A percentile compares a stretch with the other conserved stretches of the same genome.
phyloP scores from a whole-genome alignment of 371 early-diverging fungal species.

The Thermomucor indicae-seudaticae region DNA sequence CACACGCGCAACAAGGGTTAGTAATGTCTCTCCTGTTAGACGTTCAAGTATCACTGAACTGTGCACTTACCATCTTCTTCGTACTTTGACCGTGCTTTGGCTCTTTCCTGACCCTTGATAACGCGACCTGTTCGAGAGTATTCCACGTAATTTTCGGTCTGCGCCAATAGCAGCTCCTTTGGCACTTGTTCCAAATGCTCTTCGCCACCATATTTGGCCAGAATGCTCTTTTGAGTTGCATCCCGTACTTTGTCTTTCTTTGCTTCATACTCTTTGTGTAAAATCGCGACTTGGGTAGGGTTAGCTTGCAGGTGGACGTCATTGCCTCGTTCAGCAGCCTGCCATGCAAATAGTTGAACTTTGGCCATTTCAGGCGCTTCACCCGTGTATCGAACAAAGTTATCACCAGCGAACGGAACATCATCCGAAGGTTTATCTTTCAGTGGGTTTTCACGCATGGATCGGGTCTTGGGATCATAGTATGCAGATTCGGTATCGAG shows the following conservation, averaged over 20 bases:
- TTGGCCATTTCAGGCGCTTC: conserved; percentile 78
- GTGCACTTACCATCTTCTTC: conserved; percentile 79
- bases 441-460: conserved; percentile 96
- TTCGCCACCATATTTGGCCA: conserved; percentile 92
- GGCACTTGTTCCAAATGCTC: conserved; percentile 90
- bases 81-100: conserved; percentile 78
- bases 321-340: conserved; percentile 81
- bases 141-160: conserved; percentile 93
- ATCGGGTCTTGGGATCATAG: conserved; percentile 98
- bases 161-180: conserved; percentile 81
- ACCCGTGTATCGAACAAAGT: conserved; percentile 87
- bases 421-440: conserved; percentile 60
- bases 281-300: conserved; percentile 89
- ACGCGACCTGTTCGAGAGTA: conserved; percentile 93
- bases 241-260: conserved; percentile 80
- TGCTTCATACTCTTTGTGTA: conserved; percentile 81
- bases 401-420: conserved; percentile 80
- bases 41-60: neutral
- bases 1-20: conserved; percentile 8
- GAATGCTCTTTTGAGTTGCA: conserved; percentile 66
- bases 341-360: conserved; percentile 91
- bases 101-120: conserved; percentile 80
- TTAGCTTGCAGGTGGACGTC: conserved; percentile 89
- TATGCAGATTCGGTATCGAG: conserved; percentile 92
- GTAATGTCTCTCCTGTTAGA: no score